Conservation (phyloP, 305 asterid species). For the Coffea humblotiana region DNA sequence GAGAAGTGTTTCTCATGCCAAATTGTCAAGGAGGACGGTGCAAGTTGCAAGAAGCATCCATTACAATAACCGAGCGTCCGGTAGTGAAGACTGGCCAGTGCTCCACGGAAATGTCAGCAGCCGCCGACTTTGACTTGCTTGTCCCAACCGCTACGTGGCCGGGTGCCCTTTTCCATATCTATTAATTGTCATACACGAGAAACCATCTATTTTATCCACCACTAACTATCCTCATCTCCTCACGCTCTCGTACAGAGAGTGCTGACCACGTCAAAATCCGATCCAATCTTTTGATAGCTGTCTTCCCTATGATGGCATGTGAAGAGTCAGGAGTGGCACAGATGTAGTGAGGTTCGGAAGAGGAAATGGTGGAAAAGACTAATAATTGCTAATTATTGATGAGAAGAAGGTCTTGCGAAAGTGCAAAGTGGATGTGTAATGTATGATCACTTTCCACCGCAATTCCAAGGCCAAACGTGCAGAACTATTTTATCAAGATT, state of each 20-base stretch:
- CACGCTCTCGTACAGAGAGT: background rate
- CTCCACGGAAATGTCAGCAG: conserved; percentile 25
- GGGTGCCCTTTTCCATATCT: background rate
- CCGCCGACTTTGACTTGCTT: conserved; percentile 37
- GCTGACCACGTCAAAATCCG: background rate
- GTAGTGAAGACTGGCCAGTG: background rate
- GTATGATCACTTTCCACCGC: background rate
- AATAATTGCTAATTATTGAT: background rate
- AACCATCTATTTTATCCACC: background rate
- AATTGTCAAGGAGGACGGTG: background rate
- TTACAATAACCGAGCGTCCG: background rate
- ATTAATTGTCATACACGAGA: background rate
- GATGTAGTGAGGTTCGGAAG: background rate
- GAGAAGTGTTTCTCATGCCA: too few relatives aligned
- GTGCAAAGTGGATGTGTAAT: background rate
- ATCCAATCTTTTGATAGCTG: too few relatives aligned
- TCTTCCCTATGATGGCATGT: background rate
- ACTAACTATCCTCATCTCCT: background rate
- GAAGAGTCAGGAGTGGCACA: background rate
- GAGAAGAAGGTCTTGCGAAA: background rate
- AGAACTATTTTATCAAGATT: background rate
- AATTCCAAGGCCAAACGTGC: conserved; percentile 22
- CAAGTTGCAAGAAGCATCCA: background rate
- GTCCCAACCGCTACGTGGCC: conserved; percentile 14
- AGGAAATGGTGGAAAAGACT: background rate